phyloP scores from a whole-genome alignment of 768 basidiomycete species.

The Leccinum variicolor region DNA sequence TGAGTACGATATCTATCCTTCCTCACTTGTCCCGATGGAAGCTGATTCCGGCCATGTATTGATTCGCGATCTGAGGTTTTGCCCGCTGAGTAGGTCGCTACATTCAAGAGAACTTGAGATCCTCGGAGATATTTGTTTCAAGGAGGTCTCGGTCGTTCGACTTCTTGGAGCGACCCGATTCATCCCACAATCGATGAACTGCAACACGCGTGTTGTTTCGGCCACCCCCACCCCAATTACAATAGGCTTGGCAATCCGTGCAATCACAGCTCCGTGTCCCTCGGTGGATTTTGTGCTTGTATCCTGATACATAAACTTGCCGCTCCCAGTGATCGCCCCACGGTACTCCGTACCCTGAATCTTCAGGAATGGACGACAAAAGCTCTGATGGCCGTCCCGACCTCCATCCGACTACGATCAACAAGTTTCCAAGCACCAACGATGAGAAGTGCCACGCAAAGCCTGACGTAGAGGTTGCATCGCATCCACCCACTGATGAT shows the following conservation, averaged over 20 bases:
- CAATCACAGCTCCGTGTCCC: neutral
- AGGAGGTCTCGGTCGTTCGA: neutral
- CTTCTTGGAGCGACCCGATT: neutral
- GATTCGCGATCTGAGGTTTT: neutral
- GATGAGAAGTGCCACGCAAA: conserved; percentile 20
- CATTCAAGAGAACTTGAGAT: neutral
- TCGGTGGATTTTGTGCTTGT: neutral
- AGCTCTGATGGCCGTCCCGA: neutral
- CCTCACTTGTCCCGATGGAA: neutral
- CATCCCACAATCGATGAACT: neutral
- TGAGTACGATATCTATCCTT: neutral
- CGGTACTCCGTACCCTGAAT: neutral
- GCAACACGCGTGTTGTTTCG: neutral
- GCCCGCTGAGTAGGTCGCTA: neutral
- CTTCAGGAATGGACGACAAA: conserved; percentile 4
- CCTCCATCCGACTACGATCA: neutral
- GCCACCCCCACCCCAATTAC: neutral
- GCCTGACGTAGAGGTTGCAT: conserved; percentile 30
- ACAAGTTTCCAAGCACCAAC: neutral
- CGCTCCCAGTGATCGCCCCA: neutral
- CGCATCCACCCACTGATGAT: conserved; percentile 3
- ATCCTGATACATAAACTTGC: conserved; percentile 1
- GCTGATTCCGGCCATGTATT: neutral
- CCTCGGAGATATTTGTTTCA: neutral
- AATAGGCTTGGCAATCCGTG: neutral